Conservation (phyloP, 2,329 filamentous ascomycete species). For the Pseudogymnoascus sp. region DNA sequence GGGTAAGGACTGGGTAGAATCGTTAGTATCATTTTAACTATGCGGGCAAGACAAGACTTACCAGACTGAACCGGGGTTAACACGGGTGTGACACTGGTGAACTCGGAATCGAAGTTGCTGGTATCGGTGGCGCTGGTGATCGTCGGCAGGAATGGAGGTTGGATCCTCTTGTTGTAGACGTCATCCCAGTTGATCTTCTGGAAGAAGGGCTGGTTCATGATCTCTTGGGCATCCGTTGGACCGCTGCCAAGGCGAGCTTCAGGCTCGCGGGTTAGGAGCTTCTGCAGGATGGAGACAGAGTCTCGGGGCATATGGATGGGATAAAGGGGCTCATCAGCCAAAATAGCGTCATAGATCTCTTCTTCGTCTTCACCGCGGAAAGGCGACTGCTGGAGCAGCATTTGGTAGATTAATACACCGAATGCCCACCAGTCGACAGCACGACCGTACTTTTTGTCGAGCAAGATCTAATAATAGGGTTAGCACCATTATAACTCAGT, state of each 20-base stretch:
- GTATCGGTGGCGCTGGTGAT: slow-evolving; percentile 94
- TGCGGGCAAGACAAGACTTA: slow-evolving; percentile 43
- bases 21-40: slow-evolving; percentile 17
- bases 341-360: slow-evolving; percentile 97
- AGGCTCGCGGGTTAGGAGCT: slow-evolving; percentile 89
- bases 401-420: slow-evolving; percentile 97
- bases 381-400: slow-evolving; percentile 96
- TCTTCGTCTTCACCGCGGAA: slow-evolving; percentile 99
- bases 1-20: slow-evolving; percentile 66
- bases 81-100: slow-evolving; percentile 96
- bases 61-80: slow-evolving; percentile 95
- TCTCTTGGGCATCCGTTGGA: slow-evolving; percentile 93
- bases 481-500: slow-evolving; percentile 23
- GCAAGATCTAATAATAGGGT: slow-evolving; percentile 63
- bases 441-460: slow-evolving; percentile 97
- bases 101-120: slow-evolving; percentile 99
- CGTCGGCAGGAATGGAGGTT: slow-evolving; percentile 79
- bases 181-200: slow-evolving; percentile 98
- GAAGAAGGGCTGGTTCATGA: slow-evolving; percentile 99
- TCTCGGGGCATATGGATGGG: slow-evolving; percentile 98
- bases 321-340: slow-evolving; percentile 94
- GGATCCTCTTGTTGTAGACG: slow-evolving; percentile 89
- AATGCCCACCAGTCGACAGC: slow-evolving; percentile 99
- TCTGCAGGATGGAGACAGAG: slow-evolving; percentile 95
- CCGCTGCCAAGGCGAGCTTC: slow-evolving; percentile 88